Percentiles rank a stretch among this genome's conserved stretches.
These are phyloP conservation scores for Apiotrichum laibachii DNA, from an alignment of 1,284 basidiomycete genomes.

Conservation along the genomic window DNA sequence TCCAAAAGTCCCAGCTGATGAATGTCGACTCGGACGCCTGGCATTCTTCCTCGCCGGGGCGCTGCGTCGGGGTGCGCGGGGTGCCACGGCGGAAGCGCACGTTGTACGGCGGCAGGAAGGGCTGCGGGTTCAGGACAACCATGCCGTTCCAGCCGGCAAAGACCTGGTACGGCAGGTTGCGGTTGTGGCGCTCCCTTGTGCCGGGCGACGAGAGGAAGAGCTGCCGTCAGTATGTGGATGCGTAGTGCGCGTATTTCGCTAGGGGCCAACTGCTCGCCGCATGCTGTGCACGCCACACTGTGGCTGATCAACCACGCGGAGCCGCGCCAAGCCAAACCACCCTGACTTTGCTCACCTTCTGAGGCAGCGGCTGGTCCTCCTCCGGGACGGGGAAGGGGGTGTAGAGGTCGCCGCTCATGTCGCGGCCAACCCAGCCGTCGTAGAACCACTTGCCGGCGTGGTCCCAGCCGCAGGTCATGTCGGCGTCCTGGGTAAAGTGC, in stretches of 20 bases:
- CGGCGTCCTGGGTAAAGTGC: conserved; percentile 49
- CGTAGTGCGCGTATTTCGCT: too few species aligned
- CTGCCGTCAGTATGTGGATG: conserved; percentile 16
- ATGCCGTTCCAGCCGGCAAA: conserved; percentile 61
- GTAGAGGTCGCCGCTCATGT: conserved; percentile 49
- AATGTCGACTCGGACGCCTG: conserved; percentile 45
- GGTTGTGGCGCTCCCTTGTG: conserved; percentile 39
- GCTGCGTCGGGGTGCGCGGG: conserved; percentile 25
- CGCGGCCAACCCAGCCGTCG: conserved; percentile 54
- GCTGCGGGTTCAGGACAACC: conserved; percentile 44
- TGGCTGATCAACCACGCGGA: too few species aligned
- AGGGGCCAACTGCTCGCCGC: too few species aligned
- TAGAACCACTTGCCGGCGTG: conserved; percentile 52
- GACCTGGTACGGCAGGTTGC: conserved; percentile 50
- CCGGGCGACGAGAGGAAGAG: conserved; percentile 41
- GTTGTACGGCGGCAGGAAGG: conserved; percentile 46
- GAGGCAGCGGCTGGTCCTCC: conserved; percentile 43
- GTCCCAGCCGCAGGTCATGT: conserved; percentile 54
- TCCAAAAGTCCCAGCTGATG: conserved; percentile 52
- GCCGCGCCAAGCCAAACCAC: background rate
- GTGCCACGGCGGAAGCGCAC: conserved; percentile 40
- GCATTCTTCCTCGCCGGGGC: conserved; percentile 34
- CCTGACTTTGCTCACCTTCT: conserved; percentile 35
- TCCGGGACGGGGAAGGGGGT: conserved; percentile 48
- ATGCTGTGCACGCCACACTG: too few species aligned